phyloP scores from a whole-genome alignment of 1,284 basidiomycete species.

The Microbotryum scabiosae region DNA sequence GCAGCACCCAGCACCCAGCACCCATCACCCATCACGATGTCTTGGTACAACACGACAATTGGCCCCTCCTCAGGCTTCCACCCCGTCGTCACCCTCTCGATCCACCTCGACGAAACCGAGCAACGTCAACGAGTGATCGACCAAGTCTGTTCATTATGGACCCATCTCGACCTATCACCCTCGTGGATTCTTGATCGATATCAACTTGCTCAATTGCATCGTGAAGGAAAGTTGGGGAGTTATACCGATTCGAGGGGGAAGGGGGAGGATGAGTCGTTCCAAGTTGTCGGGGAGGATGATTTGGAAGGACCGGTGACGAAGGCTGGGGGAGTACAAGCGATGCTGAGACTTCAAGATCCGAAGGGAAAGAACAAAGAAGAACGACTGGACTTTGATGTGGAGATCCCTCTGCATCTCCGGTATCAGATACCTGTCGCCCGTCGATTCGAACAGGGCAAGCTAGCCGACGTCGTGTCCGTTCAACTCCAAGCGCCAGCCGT shows the following conservation, averaged over 20 bases:
- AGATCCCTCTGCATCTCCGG: constrained; percentile 28
- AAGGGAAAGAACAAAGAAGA: not conserved
- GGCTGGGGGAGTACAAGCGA: not conserved
- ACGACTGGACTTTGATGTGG: constrained; percentile 2
- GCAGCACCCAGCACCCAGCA: too few species aligned
- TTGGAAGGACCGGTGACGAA: constrained; percentile 24
- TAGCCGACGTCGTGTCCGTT: constrained; percentile 10
- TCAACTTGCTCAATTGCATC: constrained; percentile 26
- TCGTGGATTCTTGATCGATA: constrained; percentile 29
- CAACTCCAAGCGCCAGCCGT: constrained; percentile 15
- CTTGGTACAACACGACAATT: constrained; percentile 15
- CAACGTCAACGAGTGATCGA: constrained; percentile 1
- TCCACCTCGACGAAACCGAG: not conserved
- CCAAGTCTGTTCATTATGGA: constrained; percentile 18
- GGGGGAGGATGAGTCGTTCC: constrained; percentile 86
- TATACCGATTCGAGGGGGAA: constrained; percentile 64
- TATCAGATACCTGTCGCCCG: constrained; percentile 22
- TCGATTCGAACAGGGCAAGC: not conserved
- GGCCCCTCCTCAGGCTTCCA: not conserved
- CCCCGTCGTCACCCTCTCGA: too few species aligned
- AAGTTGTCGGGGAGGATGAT: constrained; percentile 54
- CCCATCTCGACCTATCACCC: constrained; percentile 11
- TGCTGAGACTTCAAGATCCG: constrained; percentile 11
- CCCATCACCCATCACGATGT: not conserved
- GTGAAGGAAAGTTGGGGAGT: constrained; percentile 17